These are phyloP conservation scores for Populus hybrid DNA, from an alignment of 441 rosid genomes.

Conservation along the genomic window DNA sequence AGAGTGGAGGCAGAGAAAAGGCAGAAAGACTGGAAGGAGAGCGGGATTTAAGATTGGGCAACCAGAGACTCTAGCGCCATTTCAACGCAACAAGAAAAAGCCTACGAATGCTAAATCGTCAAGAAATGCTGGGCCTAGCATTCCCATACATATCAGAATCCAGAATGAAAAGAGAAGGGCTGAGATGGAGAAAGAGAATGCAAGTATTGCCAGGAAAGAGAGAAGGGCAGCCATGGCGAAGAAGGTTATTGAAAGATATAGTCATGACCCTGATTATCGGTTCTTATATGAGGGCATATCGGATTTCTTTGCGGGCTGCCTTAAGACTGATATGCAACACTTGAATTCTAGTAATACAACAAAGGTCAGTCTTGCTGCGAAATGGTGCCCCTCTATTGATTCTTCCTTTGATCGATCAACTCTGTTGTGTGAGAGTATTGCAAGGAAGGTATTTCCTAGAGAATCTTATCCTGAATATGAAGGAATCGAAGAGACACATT, in stretches of 20 bases:
- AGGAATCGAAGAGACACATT: constrained; percentile 26
- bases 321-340: constrained; percentile 17
- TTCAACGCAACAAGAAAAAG: background rate
- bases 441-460: constrained; percentile 23
- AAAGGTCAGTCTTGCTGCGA: constrained; percentile 25
- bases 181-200: constrained; percentile 20
- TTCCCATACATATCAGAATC: constrained; percentile 8
- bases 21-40: background rate
- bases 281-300: constrained; percentile 20
- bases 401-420: constrained; percentile 24
- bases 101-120: background rate
- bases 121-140: background rate
- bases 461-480: background rate
- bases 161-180: constrained; percentile 2
- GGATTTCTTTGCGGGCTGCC: constrained; percentile 22
- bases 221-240: constrained; percentile 18
- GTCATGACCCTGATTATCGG: constrained; percentile 22
- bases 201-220: constrained; percentile 14
- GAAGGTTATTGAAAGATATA: constrained; percentile 14
- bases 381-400: constrained; percentile 34
- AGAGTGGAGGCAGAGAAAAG: constrained; percentile 17
- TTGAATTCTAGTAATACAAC: constrained; percentile 5
- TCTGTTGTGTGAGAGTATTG: constrained; percentile 28
- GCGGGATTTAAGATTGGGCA: background rate
- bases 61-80: background rate